phyloP scores from a whole-genome alignment of 2,329 filamentous ascomycete genomes.

The Epichloe hybrida region DNA sequence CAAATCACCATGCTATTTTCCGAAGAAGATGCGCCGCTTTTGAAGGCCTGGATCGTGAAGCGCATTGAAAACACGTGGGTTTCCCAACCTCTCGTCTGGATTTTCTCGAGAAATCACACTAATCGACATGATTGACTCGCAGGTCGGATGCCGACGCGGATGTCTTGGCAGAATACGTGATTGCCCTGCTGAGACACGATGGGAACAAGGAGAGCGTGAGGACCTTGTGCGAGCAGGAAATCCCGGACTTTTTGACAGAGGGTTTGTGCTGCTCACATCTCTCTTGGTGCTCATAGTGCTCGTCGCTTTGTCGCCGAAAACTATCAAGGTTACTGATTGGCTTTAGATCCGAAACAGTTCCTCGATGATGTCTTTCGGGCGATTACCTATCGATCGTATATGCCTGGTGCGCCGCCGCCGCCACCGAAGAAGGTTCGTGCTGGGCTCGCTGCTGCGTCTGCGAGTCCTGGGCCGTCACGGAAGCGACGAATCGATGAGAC shows the following conservation, averaged over 20 bases:
- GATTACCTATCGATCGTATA: constrained; percentile 47
- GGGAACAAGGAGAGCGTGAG: constrained; percentile 51
- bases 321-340: neutral
- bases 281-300: neutral
- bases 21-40: constrained; percentile 45
- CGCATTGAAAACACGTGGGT: constrained; percentile 62
- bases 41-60: constrained; percentile 69
- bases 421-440: neutral
- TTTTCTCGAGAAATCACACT: neutral
- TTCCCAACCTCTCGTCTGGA: neutral
- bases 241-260: constrained; percentile 59
- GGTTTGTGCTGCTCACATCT: constrained; percentile 24
- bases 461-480: constrained; percentile 9
- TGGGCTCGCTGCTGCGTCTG: neutral
- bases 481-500: constrained; percentile 25
- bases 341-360: constrained; percentile 33
- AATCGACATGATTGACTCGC: neutral
- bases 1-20: constrained; percentile 40
- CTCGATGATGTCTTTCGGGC: constrained; percentile 58
- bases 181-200: constrained; percentile 61
- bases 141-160: constrained; percentile 71
- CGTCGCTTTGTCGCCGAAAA: neutral
- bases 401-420: constrained; percentile 35
- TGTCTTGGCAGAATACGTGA: constrained; percentile 73
- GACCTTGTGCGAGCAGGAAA: constrained; percentile 54